phyloP scores from a whole-genome alignment of 768 basidiomycete species.

The Baorangia bicolor region DNA sequence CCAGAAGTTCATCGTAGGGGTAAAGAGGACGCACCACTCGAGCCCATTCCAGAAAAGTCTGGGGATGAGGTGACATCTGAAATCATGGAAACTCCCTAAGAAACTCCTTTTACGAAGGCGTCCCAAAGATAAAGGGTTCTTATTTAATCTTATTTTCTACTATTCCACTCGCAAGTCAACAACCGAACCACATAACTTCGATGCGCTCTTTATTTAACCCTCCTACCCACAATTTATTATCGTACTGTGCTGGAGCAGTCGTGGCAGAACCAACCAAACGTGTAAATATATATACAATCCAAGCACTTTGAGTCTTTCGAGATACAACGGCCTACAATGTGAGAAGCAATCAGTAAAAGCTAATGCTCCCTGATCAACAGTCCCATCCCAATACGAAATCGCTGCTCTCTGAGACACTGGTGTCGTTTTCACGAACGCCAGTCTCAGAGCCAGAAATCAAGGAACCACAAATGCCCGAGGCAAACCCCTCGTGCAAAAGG shows the following conservation, averaged over 20 bases:
- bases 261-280: not conserved
- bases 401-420: conserved; percentile 20
- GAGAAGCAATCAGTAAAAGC: not conserved
- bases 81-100: not conserved
- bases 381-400: conserved; percentile 75
- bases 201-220: not conserved
- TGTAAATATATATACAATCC: conserved; percentile 2
- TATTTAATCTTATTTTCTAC: no score
- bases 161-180: not conserved
- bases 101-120: not conserved
- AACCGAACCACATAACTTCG: not conserved
- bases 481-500: conserved; percentile 70
- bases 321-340: not conserved
- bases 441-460: conserved; percentile 29
- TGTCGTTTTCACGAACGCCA: conserved; percentile 8
- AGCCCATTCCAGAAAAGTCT: conserved; percentile 17
- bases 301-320: not conserved
- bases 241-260: not conserved
- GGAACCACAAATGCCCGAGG: conserved; percentile 64
- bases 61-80: not conserved
- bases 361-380: conserved; percentile 43
- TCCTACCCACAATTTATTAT: not conserved
- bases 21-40: conserved; percentile 17
- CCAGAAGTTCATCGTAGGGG: not conserved
- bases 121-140: not conserved